Base-by-base conservation (phyloP, 768 basidiomycete species). In the Russula brevipes region DNA sequence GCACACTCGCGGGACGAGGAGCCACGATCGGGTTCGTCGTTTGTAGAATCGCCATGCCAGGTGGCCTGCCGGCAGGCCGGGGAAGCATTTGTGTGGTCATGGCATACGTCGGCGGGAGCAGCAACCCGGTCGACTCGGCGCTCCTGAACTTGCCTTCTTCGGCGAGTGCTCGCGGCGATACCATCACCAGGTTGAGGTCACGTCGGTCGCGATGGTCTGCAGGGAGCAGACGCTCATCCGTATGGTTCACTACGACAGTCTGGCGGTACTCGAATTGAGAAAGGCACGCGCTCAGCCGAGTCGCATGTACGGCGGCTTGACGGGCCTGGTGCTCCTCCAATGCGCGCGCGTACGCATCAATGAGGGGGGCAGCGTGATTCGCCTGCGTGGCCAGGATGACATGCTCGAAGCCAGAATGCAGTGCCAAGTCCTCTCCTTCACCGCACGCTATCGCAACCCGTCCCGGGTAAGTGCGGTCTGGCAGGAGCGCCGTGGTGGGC, bases 351-450 rank as follows among this genome's bases (percentile, higher is more conserved):
- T 84, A 85, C 0, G 77, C 76, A 0, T 73, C 71, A 14, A 91
- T 73, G 5, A 91, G 73, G 5, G 78, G 77, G 14, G 77, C 72
- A 14, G 86, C 88, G 35, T 82, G 81, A 53, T 82, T 82, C 6
- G 89, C 89, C 71, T 90, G 88, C 0, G 89, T 91, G 5, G 87
- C 89, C 54, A 91, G 78, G 6, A 91, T 74, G 61, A 93, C 73
- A 69, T 87, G 85, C 54, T 82, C 79, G 69, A 90, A 90, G 7
- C 83, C 85, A 6, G 67, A 41, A 65, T 77, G 72, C 2, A 73
- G 70, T 17, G 60, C 66, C 10, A 66, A 44, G 5, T 24, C 47
- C 30, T 74, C 70, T 17, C 17, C 72, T 70, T 24, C 70, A 64
- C 45, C 60, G 56, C 76, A 82, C 33, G 76, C 71, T 30, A 84